These are phyloP conservation scores for Funneliformis mosseae DNA, from an alignment of 192 early-diverging fungal genomes.

Conservation along the genomic window DNA sequence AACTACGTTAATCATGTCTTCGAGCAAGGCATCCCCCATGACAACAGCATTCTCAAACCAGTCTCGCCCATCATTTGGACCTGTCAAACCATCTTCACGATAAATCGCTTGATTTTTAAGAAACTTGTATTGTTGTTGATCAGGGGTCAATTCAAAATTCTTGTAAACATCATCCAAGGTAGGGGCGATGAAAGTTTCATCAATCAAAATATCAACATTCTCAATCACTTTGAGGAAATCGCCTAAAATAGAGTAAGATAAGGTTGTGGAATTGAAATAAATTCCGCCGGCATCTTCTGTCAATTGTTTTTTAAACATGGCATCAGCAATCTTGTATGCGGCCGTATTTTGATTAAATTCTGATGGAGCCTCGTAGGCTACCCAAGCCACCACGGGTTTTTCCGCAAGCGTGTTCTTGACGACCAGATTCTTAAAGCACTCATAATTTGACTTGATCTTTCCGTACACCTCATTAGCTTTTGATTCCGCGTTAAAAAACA, in stretches of 20 bases:
- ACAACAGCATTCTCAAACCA: conserved; percentile 72
- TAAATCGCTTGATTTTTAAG: conserved; percentile 61
- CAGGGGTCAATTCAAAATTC: conserved; percentile 56
- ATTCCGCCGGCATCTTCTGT: conserved; percentile 68
- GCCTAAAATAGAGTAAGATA: conserved; percentile 41
- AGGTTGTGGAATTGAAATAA: conserved; percentile 50
- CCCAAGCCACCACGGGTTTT: conserved; percentile 66
- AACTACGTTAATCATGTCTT: conserved; percentile 68
- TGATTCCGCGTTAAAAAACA: conserved; percentile 69
- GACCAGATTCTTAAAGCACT: conserved; percentile 50
- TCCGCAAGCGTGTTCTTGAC: background rate
- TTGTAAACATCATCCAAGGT: conserved; percentile 52
- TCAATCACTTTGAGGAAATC: conserved; percentile 57
- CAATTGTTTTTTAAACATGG: conserved; percentile 61
- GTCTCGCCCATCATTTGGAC: conserved; percentile 61
- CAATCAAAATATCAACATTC: conserved; percentile 68
- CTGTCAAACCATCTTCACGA: conserved; percentile 70
- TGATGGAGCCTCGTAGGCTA: conserved; percentile 56
- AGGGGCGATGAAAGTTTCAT: conserved; percentile 64
- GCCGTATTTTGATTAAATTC: conserved; percentile 71
- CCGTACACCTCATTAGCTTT: conserved; percentile 49
- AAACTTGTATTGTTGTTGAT: conserved; percentile 59
- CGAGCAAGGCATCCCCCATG: conserved; percentile 69
- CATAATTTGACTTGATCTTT: conserved; percentile 61
- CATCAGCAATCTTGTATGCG: conserved; percentile 59